Percentiles rank a stretch among this genome's conserved stretches.
phyloP scores from a whole-genome alignment of 2,329 filamentous ascomycete species.

The Cladosporium oxysporum region DNA sequence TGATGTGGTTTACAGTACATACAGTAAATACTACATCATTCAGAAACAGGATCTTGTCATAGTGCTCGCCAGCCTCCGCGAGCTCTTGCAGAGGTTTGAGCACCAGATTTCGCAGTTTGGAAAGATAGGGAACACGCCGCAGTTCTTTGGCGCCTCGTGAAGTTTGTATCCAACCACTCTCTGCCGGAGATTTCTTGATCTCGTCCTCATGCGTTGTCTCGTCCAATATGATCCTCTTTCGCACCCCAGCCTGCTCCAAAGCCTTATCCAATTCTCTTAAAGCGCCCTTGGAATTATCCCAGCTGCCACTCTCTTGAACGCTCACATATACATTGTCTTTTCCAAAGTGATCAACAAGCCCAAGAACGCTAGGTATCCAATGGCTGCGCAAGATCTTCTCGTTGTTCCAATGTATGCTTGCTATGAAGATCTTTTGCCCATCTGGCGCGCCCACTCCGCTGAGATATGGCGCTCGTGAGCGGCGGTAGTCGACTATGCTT shows the following conservation, averaged over 20 bases:
- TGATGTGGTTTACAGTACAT: conserved; percentile 25
- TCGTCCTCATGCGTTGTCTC: conserved; percentile 61
- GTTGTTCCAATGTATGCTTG: conserved; percentile 69
- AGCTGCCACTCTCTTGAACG: conserved; percentile 68
- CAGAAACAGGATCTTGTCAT: conserved; percentile 63
- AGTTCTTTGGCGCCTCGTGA: conserved; percentile 55
- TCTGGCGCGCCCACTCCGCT: background rate
- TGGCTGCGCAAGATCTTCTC: conserved; percentile 60
- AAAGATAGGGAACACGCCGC: conserved; percentile 68
- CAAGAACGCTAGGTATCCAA: conserved; percentile 64
- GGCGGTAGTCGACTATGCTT: conserved; percentile 17
- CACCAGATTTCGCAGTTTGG: conserved; percentile 64
- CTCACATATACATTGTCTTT: conserved; percentile 67
- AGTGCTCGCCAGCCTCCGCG: conserved; percentile 52
- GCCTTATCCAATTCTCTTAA: conserved; percentile 58
- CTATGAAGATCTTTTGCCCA: conserved; percentile 59
- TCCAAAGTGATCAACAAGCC: conserved; percentile 59
- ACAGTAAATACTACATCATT: conserved; percentile 66
- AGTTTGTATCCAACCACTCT: conserved; percentile 66
- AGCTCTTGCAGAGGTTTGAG: conserved; percentile 60
- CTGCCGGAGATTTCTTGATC: conserved; percentile 48
- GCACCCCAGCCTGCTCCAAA: conserved; percentile 56
- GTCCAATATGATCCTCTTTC: conserved; percentile 59
- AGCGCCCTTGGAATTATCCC: conserved; percentile 66
- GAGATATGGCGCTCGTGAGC: background rate